Conservation (phyloP, 768 basidiomycete genomes). For the Daedalea quercina region DNA sequence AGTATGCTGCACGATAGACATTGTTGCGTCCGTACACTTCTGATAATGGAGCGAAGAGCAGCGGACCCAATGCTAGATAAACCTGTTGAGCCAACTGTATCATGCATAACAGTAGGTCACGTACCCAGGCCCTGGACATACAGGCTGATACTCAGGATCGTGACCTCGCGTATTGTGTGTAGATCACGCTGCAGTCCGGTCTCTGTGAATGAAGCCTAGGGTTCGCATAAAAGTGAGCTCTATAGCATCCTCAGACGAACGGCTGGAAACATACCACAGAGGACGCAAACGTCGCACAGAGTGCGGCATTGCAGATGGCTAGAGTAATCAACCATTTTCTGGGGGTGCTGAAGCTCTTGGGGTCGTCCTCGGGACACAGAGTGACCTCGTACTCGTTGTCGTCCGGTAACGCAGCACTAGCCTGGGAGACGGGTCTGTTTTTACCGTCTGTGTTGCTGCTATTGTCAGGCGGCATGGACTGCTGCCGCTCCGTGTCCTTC, state of each 20-base stretch:
- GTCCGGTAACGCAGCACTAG: not conserved
- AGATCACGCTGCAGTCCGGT: constrained; percentile 44
- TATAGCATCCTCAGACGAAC: not conserved
- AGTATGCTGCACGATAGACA: constrained; percentile 58
- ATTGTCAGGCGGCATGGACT: constrained; percentile 2
- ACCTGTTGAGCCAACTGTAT: not conserved
- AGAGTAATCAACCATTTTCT: constrained; percentile 21
- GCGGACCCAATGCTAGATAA: constrained; percentile 16
- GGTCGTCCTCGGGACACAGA: constrained; percentile 21
- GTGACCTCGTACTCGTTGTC: constrained; percentile 10
- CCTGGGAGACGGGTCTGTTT: not conserved
- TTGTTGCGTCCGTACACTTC: constrained; percentile 53
- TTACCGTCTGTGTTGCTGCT: not conserved
- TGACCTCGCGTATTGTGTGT: constrained; percentile 45
- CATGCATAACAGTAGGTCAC: not conserved
- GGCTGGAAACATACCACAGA: constrained; percentile 38
- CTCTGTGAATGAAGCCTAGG: constrained; percentile 59
- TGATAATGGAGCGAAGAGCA: constrained; percentile 32
- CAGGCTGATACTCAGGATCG: constrained; percentile 40
- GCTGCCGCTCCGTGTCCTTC: not conserved
- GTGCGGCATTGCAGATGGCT: constrained; percentile 17
- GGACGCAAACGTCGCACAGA: constrained; percentile 41
- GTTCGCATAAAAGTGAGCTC: not conserved
- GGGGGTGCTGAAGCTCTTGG: constrained; percentile 12
- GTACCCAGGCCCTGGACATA: constrained; percentile 34